These are phyloP conservation scores for Calonectria ilicicola DNA, from an alignment of 2,329 filamentous ascomycete genomes.

Conservation along the genomic window DNA sequence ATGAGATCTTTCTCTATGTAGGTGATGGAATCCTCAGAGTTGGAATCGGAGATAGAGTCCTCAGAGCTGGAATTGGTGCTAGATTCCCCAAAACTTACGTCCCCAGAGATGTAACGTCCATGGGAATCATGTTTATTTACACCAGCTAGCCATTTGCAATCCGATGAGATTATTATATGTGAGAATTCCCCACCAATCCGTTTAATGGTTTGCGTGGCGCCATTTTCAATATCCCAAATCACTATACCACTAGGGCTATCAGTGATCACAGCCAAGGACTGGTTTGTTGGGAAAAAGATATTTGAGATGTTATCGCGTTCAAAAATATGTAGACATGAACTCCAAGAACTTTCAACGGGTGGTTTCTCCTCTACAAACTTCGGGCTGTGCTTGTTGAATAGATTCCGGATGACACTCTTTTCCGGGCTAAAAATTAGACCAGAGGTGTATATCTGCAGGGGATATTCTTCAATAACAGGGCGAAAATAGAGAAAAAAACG, in stretches of 20 bases:
- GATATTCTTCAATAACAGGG: neutral
- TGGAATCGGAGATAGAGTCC: too few species aligned
- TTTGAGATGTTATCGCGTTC: neutral
- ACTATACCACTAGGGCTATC: accelerated
- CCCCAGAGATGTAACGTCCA: too few species aligned
- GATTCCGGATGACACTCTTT: neutral
- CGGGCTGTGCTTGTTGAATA: neutral
- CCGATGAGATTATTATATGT: neutral
- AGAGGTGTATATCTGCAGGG: neutral
- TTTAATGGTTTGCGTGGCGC: neutral
- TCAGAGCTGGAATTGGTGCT: too few species aligned
- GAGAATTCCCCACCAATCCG: neutral
- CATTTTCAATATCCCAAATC: neutral
- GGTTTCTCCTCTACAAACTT: neutral
- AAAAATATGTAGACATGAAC: neutral
- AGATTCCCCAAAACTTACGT: too few species aligned
- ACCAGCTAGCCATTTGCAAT: neutral
- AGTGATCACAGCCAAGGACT: neutral
- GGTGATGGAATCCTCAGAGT: too few species aligned
- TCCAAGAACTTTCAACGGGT: neutral
- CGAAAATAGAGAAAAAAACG: neutral
- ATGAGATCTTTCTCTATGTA: too few species aligned
- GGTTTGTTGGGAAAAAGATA: neutral
- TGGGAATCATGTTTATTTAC: too few species aligned
- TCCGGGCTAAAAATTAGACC: neutral